Conservation (phyloP, 2,329 filamentous ascomycete species). For the Aspergillus flavus region DNA sequence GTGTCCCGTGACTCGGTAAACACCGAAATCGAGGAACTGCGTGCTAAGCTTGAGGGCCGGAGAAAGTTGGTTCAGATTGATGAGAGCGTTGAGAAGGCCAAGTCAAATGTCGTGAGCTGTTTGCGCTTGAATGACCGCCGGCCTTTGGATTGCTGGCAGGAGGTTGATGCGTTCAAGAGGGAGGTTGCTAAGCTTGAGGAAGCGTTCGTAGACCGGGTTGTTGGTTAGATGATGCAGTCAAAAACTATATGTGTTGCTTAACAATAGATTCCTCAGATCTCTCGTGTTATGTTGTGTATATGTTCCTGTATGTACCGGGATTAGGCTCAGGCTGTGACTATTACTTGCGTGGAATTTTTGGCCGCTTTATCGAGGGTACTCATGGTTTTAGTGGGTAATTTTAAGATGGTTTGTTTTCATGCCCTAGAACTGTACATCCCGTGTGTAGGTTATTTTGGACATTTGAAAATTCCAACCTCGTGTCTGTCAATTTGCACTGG, state of each 20-base stretch:
- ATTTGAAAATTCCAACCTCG: background rate
- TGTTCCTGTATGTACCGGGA: slow-evolving; percentile 19
- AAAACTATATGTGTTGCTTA: slow-evolving; percentile 3
- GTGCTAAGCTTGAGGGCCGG: slow-evolving; percentile 61
- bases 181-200: slow-evolving; percentile 86
- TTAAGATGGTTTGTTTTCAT: background rate
- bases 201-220: slow-evolving; percentile 81
- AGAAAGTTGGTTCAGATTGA: slow-evolving; percentile 67
- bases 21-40: slow-evolving; percentile 60
- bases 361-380: background rate
- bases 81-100: slow-evolving; percentile 71
- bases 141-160: slow-evolving; percentile 91
- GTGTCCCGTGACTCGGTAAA: slow-evolving; percentile 56
- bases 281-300: slow-evolving; percentile 23
- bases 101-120: slow-evolving; percentile 76
- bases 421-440: background rate
- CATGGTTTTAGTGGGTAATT: background rate
- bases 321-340: slow-evolving; percentile 1
- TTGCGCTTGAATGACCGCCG: slow-evolving; percentile 81
- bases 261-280: slow-evolving; percentile 18
- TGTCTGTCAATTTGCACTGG: background rate
- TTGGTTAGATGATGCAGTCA: slow-evolving; percentile 33
- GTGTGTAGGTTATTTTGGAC: background rate
- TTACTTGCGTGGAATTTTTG: slow-evolving; percentile 4
- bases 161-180: slow-evolving; percentile 87